phyloP scores from a whole-genome alignment of 352 stramenopile species.

The Phytophthora kernoviae region DNA sequence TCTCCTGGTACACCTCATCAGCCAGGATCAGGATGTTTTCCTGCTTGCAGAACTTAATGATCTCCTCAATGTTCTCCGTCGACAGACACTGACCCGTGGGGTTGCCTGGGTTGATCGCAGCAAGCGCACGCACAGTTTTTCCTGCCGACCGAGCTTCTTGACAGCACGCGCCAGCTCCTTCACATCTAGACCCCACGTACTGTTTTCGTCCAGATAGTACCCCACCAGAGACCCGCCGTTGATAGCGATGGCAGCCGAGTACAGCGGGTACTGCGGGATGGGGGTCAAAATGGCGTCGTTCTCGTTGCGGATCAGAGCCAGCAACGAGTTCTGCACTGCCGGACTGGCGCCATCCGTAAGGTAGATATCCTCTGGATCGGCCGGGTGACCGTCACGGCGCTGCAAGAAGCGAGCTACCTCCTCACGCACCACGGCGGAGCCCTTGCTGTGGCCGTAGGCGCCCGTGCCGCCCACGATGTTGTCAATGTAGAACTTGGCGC shows the following conservation, averaged over 20 bases:
- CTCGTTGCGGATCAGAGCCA: constrained; percentile 89
- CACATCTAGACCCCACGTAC: constrained; percentile 89
- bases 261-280: constrained; percentile 99
- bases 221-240: constrained; percentile 94
- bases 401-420: constrained; percentile 92
- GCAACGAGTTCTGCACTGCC: constrained; percentile 93
- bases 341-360: constrained; percentile 97
- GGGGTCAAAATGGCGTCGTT: constrained; percentile 94
- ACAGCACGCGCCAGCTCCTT: constrained; percentile 93
- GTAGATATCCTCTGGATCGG: constrained; percentile 96
- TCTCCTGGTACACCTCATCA: constrained; percentile 99
- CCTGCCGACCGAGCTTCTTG: constrained; percentile 86
- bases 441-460: constrained; percentile 94
- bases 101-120: constrained; percentile 99
- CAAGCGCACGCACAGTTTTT: constrained; percentile 94
- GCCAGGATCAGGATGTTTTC: constrained; percentile 96
- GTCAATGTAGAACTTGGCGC: constrained; percentile 88
- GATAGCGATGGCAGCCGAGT: constrained; percentile 96
- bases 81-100: constrained; percentile 94
- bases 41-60: constrained; percentile 95
- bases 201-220: constrained; percentile 98
- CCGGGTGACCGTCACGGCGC: constrained; percentile 88
- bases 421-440: constrained; percentile 83
- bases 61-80: constrained; percentile 91
- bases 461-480: constrained; percentile 89